Evolutionary conservation across 257 asterid genomes (phyloP), one percentile per base, ranked within the genome.

Genomic region (Nicotiana attenuata): DNA sequence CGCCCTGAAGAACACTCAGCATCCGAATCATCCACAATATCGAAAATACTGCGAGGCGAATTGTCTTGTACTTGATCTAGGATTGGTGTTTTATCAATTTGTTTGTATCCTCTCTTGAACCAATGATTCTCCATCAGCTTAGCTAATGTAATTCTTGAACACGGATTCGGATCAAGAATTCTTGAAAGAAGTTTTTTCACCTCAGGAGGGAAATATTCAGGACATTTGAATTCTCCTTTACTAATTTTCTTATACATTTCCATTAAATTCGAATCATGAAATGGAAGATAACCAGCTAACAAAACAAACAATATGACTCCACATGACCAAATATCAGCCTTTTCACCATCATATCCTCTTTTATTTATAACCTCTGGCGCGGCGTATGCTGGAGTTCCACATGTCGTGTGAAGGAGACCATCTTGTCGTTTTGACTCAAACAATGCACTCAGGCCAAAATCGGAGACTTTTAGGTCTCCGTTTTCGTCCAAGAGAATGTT

Each of bases 381-480:
- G 7, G 10, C 84, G 5, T 57, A 81, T 22, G 80, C 84, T 59
- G 80, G 84, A 8, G 84, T 81, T 13, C 84, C 80, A 71, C 80
- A 81, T 5, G 75, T 64, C n/a, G 79, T 81, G 33, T 53, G 78
- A 4, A 66, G 20, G 31, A 81, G 75, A 0, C 79, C 68, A 20
- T 81, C 83, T 22, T 81, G 78, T 61, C 75, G 5, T 59, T 31
- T 28, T 0, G 33, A 33, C 35, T 81, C 79, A 5, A 17, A 53
- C 76, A 65, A 65, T 9, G 83, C 79, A 38, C 64, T 61, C 35
- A 81, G 45, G 22, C 83, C 83, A 4, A 81, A 67, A 81, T 81
- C 83, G 1, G 61, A 45, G 6, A 81, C 83, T 19, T 81, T 68
- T 0, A 81, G 69, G 31, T 53, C 35, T 47, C 71, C 80, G 2